These are phyloP conservation scores for Ricinus communis DNA, from an alignment of 345 rosid species.

Conservation along the genomic window DNA sequence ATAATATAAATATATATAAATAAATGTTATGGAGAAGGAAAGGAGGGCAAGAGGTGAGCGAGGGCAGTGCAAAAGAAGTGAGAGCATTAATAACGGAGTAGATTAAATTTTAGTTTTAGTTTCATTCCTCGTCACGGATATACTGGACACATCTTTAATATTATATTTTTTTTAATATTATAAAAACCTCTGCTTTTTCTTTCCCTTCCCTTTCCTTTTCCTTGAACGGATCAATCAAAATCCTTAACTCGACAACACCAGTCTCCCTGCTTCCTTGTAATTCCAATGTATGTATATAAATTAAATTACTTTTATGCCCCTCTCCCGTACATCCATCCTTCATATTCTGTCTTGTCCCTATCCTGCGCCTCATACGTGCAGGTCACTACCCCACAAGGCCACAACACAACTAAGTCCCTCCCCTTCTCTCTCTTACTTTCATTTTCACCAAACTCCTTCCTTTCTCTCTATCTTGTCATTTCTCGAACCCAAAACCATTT, in stretches of 20 bases:
- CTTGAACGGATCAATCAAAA: conserved; percentile 10
- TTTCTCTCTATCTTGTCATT: not conserved
- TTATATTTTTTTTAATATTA: too few relatives aligned
- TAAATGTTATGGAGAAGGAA: not conserved
- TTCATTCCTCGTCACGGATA: conserved; percentile 25
- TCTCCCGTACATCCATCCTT: not conserved
- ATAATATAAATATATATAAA: too few relatives aligned
- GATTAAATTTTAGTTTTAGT: too few relatives aligned
- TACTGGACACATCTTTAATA: not conserved
- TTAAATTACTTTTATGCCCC: too few relatives aligned
- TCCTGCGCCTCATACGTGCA: conserved; percentile 27
- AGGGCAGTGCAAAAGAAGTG: not conserved
- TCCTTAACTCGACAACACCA: not conserved
- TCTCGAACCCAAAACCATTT: not conserved
- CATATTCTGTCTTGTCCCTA: conserved; percentile 26
- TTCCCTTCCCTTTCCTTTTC: not conserved
- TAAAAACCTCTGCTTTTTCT: not conserved
- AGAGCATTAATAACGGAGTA: conserved; percentile 11
- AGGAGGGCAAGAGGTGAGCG: not conserved
- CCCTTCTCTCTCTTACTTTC: conserved; percentile 11
- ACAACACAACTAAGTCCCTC: not conserved
- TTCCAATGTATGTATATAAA: too few relatives aligned
- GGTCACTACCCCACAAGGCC: conserved; percentile 18
- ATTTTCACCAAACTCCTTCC: conserved; percentile 19
- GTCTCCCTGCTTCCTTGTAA: not conserved